Evolutionary conservation across 2,329 filamentous ascomycete species (phyloP), one percentile per base, ranked within the genome.

Genomic region (Penicillium sumatraense): DNA sequence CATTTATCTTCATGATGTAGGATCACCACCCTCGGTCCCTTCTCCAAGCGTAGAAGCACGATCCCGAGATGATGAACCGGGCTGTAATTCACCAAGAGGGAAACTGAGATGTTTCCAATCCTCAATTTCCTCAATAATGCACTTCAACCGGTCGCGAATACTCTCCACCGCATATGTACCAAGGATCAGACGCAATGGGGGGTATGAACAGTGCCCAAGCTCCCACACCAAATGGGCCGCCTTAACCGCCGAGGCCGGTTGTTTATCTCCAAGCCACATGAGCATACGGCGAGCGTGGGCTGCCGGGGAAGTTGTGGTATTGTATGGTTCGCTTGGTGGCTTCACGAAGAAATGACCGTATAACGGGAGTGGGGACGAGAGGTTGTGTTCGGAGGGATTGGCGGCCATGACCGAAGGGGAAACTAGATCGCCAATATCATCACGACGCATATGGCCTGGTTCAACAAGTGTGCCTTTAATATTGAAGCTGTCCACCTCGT

Each of bases 111-210:
- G 88, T 68, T 93, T 95, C 91, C 91, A 96, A 70, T 96, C 91
- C 75, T 96, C 91, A 62, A 96, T 84, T 78, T 99, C 95, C 74
- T 98, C 95, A 11, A 93, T 97, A 36, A 98, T 91, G 58, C 89
- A 93, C 62, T 91, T 85, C 68, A 98, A 76, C 18, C 93, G 83
- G 76, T 99, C 95, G 14, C 95, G 82, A 48, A 98, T 96, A 72
- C 93, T 97, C 73, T 99, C 93, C 33, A 98, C 93, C 1, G 95
- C 93, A 76, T 96, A 98, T 61, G 88, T 96, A 0, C 95, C 95
- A 21, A 98, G 75, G n/a, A 97, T 78, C 55, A 99, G 76, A 29
- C 95, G 80, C 60, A 98, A 73, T 0, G 95, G 95, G 47, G 95
- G 95, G 71, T 92, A 97, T n/a, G 87, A 89, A 76, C 93, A 98